phyloP scores from a whole-genome alignment of 176 grass and related monocot genomes.

The Saccharum officinarum region DNA sequence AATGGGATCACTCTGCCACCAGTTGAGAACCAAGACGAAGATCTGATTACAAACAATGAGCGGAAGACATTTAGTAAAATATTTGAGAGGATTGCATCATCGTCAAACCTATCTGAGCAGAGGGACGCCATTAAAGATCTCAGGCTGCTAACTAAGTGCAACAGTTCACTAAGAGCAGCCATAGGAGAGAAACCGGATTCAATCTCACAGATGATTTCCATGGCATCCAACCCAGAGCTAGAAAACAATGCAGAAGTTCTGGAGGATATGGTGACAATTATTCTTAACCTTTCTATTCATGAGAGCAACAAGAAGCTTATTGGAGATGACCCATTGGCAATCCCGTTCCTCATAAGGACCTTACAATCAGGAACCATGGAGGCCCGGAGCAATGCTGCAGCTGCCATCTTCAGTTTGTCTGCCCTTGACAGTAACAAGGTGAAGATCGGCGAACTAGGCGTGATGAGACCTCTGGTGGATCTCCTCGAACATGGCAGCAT shows the following conservation, averaged over 20 bases:
- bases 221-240: slow-evolving; percentile 45
- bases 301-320: slow-evolving; percentile 87
- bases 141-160: slow-evolving; percentile 68
- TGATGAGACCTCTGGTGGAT: slow-evolving; percentile 63
- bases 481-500: slow-evolving; percentile 70
- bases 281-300: slow-evolving; percentile 85
- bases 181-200: slow-evolving; percentile 75
- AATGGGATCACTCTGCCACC: slow-evolving; percentile 51
- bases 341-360: slow-evolving; percentile 57
- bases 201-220: slow-evolving; percentile 68
- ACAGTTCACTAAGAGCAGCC: slow-evolving; percentile 67
- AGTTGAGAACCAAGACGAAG: slow-evolving; percentile 51
- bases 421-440: slow-evolving; percentile 69
- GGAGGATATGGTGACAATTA: slow-evolving; percentile 73
- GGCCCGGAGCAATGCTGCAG: slow-evolving; percentile 70
- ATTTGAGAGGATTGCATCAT: slow-evolving; percentile 54
- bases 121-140: slow-evolving; percentile 74
- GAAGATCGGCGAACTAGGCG: slow-evolving; percentile 58
- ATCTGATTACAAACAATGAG: slow-evolving; percentile 61
- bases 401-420: slow-evolving; percentile 78
- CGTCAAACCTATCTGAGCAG: slow-evolving; percentile 44
- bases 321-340: slow-evolving; percentile 57
- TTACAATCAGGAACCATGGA: slow-evolving; percentile 64
- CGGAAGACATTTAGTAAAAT: slow-evolving; percentile 45
- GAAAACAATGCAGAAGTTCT: slow-evolving; percentile 53